Base-by-base conservation (phyloP, 1,284 basidiomycete genomes). In the Macrocybe sp. region DNA sequence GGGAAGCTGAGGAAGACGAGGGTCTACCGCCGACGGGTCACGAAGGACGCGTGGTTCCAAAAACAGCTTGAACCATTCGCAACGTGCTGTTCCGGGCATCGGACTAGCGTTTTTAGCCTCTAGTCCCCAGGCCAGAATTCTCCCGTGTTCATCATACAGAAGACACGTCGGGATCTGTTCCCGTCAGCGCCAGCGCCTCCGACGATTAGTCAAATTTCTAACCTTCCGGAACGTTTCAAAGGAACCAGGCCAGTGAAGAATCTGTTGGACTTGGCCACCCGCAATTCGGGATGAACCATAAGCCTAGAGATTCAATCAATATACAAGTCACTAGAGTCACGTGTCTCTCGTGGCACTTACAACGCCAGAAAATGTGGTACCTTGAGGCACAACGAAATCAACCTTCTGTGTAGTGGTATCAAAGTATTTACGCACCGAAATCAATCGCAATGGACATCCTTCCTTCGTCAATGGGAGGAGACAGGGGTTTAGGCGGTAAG, bases 61-160 rank as follows among this genome's bases (percentile, higher is more conserved):
- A 64, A 87, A 90, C 46, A 91, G 67, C 61, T 92, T 92, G 72
- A 92, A 74, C 70, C 85, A 89, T 74, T 89, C 87, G 56, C 84
- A 88, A 51, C 79, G 79, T 34, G 76, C 68, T 4, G 78, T 82
- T 8, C 85, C 86, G 5, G 75, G 72, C 64, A 83, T 78, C 0
- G 79, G 78, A 34, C 76, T 75, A 2, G 83, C 76, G 57, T 85
- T 88, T 70, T 89, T 89, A 2, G 88, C 88, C 66, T 89, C 85
- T 41, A 89, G 65, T 4, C 87, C 87, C 87, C 87, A 90, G 6
- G 85, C 82, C 30, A 88, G 59, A 1, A 89, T 81, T 51, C 74
- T 73, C 0, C 86, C 87, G 36, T 68, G 63, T 41, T 83, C 79
- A 55, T 89, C 82, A 53, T 89, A 90, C 9, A 90, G 63, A 29